Conservation (phyloP, 2,329 filamentous ascomycete species). For the Biscogniauxia mediterranea region DNA sequence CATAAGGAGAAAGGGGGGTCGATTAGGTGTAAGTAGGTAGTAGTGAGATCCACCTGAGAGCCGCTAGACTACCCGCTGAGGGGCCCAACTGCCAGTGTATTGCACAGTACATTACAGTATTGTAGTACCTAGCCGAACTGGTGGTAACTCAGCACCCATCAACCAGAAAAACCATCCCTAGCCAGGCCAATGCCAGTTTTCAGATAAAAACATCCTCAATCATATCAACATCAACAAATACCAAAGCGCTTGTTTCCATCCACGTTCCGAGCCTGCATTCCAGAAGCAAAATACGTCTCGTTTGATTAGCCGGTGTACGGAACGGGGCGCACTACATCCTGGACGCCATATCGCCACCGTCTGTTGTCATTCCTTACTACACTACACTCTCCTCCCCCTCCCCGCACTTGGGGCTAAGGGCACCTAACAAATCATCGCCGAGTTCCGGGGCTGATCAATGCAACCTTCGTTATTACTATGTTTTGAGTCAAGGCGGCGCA, state of each 20-base stretch:
- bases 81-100: no score
- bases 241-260: background rate
- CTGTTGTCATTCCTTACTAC: background rate
- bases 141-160: no score
- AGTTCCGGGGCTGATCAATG: background rate
- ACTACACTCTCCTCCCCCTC: background rate
- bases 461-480: background rate
- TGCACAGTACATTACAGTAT: no score
- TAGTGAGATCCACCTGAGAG: no score
- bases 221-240: background rate
- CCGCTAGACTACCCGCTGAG: no score
- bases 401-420: background rate
- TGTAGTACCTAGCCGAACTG: no score
- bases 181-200: no score
- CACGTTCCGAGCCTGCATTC: background rate
- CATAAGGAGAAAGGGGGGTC: no score
- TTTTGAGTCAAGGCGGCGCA: no score
- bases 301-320: background rate
- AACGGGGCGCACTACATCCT: background rate
- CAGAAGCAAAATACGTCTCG: background rate
- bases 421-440: background rate
- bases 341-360: background rate
- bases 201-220: no score
- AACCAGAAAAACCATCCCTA: no score
- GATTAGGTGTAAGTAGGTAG: no score